Base-by-base conservation (phyloP, 352 stramenopile genomes). In the Phytophthora rubi region DNA sequence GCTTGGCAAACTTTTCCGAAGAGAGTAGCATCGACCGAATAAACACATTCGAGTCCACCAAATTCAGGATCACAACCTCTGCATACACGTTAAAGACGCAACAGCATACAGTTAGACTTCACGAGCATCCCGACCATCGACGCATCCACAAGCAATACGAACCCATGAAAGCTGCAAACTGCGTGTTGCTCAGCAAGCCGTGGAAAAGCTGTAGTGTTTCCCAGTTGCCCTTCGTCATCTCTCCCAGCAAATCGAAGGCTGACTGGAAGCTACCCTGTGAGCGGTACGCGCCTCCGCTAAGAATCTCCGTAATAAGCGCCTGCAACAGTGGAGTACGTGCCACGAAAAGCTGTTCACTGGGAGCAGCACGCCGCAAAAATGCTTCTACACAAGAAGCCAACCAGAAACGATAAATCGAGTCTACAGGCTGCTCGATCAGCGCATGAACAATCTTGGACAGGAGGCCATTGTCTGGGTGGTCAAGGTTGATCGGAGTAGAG, bases 41-140 rank as follows among this genome's bases (percentile, higher is more conserved):
- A 65, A 99, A 99, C 47, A 99, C 96, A 66, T 99, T 99, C 35
- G 92, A 98, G 75, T 99, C 96, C 23, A 99, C 92, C 12, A 99
- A 76, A 75, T 99, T 98, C 26, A 92, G 78, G 53, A 97, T 91
- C 55, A 98, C 91, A 44, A 98, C 90, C 77, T 94, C 88, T 95
- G 73, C 37, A 66, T 35, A 53, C 1, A 66, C 39, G 51, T n/a
- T 55, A 70, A 2, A 16, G 48, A 71, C 16, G 42, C 12, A 52
- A 42, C 49, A 65, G 5, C 18, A 44, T 12, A 26, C 30, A 26
- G 44, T 49, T 28, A 49, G 16, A 26, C 6, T 10, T 18, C 23
- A 26, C 13, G 33, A 39, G 7, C 52, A 77, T 16, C 28, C 23
- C 65, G 55, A 9, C 10, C 39, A 47, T 16, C 15, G 15, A 16